A percentile compares a stretch with the other conserved stretches of the same genome.
Evolutionary conservation across 2,329 filamentous ascomycete species (phyloP).

Genomic region (Clarireedia sp.): DNA sequence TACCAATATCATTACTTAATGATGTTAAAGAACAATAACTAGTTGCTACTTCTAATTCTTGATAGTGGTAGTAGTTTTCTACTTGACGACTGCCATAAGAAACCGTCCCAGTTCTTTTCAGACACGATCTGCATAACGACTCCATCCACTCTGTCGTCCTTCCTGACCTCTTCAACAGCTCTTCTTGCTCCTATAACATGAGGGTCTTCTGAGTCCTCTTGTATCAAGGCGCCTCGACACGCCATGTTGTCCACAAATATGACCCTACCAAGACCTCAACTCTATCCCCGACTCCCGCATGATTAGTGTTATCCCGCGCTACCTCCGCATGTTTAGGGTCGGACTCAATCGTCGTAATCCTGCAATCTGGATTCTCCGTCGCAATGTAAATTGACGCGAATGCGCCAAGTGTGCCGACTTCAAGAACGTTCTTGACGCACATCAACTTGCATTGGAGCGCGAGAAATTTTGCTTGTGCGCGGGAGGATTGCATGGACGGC

Average conservation of each 20-base stretch:
- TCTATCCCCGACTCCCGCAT: neutral
- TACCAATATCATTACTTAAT: too few species aligned
- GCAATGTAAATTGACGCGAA: slow-evolving; percentile 38
- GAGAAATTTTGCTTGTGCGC: slow-evolving; percentile 33
- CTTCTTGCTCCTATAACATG: neutral
- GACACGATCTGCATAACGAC: neutral
- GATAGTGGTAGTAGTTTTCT: neutral
- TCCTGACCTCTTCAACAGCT: neutral
- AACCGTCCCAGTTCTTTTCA: neutral
- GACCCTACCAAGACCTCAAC: neutral
- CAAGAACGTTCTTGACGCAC: slow-evolving; percentile 36
- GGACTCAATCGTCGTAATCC: neutral
- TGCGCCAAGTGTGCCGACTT: slow-evolving; percentile 48
- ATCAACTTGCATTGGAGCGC: slow-evolving; percentile 33
- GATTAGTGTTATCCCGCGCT: neutral
- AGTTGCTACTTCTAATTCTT: too few species aligned
- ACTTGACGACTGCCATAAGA: neutral
- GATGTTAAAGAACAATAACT: too few species aligned
- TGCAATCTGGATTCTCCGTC: neutral
- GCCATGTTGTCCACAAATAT: neutral
- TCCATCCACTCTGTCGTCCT: neutral
- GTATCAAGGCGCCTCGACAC: neutral
- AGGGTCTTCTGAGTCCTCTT: neutral
- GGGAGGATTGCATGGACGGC: slow-evolving; percentile 32
- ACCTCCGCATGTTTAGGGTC: neutral